Percentiles rank a stretch among this genome's conserved stretches.
Conservation (phyloP, 192 early-diverging fungal species). For the Umbelopsis isabellina region DNA sequence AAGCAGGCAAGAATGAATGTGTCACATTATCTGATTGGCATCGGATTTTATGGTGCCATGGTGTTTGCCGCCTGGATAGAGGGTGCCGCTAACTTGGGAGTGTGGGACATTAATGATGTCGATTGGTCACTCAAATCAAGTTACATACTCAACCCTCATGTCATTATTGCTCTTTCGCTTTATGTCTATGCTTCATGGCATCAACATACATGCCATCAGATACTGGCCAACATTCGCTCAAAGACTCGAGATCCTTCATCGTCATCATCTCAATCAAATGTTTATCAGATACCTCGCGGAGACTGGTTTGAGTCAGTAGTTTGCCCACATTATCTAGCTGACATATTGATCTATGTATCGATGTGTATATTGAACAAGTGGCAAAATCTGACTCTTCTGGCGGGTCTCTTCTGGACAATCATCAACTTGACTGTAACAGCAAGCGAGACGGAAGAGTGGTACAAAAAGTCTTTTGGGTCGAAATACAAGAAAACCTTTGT, state of each 20-base stretch:
- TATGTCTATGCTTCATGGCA: conserved; percentile 65
- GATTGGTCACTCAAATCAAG: no score
- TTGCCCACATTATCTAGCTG: conserved; percentile 72
- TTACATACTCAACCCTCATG: conserved; percentile 29
- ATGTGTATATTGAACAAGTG: conserved; percentile 55
- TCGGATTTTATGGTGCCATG: conserved; percentile 65
- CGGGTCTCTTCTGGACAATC: conserved; percentile 61
- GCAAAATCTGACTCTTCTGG: conserved; percentile 34
- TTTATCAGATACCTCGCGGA: conserved; percentile 65
- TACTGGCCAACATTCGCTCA: conserved; percentile 62
- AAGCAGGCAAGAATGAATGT: conserved; percentile 57
- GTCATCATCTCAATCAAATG: neutral
- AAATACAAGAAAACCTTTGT: conserved; percentile 37
- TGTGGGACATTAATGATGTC: conserved; percentile 27
- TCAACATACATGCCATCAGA: conserved; percentile 66
- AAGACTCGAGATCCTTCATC: neutral
- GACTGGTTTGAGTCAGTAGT: conserved; percentile 68
- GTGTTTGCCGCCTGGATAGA: conserved; percentile 57
- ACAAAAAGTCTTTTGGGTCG: conserved; percentile 57
- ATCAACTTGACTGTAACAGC: conserved; percentile 68
- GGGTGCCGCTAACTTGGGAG: conserved; percentile 38
- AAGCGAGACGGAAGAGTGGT: conserved; percentile 72
- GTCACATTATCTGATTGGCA: conserved; percentile 62
- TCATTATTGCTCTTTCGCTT: conserved; percentile 39
- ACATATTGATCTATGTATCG: conserved; percentile 70